Conservation (phyloP, 2,329 filamentous ascomycete species). For the Penicillium capsulatum region DNA sequence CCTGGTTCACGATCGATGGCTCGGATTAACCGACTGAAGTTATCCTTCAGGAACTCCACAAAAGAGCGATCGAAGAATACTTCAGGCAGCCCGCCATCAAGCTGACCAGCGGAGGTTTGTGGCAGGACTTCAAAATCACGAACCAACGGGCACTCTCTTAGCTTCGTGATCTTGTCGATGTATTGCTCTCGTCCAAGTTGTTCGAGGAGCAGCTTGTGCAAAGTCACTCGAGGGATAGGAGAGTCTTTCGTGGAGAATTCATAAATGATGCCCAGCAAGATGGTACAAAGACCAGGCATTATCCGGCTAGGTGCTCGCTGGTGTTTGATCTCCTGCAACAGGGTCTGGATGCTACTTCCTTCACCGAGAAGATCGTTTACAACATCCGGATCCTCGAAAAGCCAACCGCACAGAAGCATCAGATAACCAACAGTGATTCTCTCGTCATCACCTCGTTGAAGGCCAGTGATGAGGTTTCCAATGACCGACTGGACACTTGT, state of each 20-base stretch:
- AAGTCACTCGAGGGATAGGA: conserved; percentile 72
- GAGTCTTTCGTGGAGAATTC: conserved; percentile 98
- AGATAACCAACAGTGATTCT: conserved; percentile 78
- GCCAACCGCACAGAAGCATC: conserved; percentile 82
- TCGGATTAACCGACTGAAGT: conserved; percentile 78
- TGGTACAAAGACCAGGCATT: conserved; percentile 76
- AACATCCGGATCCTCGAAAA: conserved; percentile 86
- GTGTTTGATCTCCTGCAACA: conserved; percentile 71
- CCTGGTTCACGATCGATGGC: conserved; percentile 89
- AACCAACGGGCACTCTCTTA: conserved; percentile 73
- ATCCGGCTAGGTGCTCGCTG: conserved; percentile 59
- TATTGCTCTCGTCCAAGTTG: conserved; percentile 83
- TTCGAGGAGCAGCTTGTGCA: conserved; percentile 73
- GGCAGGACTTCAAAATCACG: conserved; percentile 86
- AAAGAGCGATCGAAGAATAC: conserved; percentile 84
- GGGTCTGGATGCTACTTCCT: conserved; percentile 82
- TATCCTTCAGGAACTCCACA: conserved; percentile 92
- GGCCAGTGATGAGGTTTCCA: conserved; percentile 75
- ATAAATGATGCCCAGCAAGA: conserved; percentile 82
- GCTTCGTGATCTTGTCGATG: conserved; percentile 70
- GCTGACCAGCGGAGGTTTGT: conserved; percentile 57
- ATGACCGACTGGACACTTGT: conserved; percentile 87
- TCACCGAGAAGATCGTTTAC: conserved; percentile 92
- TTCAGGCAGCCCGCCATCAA: conserved; percentile 61
- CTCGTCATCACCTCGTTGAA: conserved; percentile 72